Base-by-base conservation (phyloP, 345 rosid genomes). In the Gossypium stocksii region DNA sequence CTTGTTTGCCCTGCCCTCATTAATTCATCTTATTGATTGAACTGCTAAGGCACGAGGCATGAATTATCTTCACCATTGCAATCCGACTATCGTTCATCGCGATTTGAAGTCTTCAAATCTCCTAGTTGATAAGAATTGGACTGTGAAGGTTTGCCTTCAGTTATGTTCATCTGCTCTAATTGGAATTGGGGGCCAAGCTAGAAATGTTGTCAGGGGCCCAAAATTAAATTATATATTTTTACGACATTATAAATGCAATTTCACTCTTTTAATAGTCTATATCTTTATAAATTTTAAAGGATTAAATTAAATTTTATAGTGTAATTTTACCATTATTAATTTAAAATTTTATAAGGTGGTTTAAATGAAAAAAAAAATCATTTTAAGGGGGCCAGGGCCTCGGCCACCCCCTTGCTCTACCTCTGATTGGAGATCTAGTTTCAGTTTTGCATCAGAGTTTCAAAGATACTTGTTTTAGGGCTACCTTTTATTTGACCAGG, bases 61-160 rank as follows among this genome's bases (percentile, higher is more conserved):
- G 97, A 94, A 88, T 83, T 92, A 94, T 83, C 97, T 94, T 86
- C 98, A 94, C 83, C 87, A 85, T 80, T 89, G 65, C 85, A 91
- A 84, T 80, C 99, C 99, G n/a, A 97, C 98, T 19, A 85, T 95
- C 71, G 87, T 95, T 83, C 99, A 95, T 81, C 97, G 97, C 74
- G 99, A 95, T 83, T 87, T 95, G 87, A 95, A 59, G 64, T 59
- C 64, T 23, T 59, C 64, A 59, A 23, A 95, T 88, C 90, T 95
- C 66, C 85, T 93, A 57, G 99, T 95, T 77, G 99, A 93, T 80
- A 93, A 53, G 84, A 93, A 91, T 79, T 95, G 94, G 99, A 93
- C 82, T 44, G 99, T 95, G 45, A 95, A 95, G 93, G 99, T 95
- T 71, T 77, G 81, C 70, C 72, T 69, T 46, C 53, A 23, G 16